Evolutionary conservation across 2,329 filamentous ascomycete genomes (phyloP).

Genomic region (Fusarium devonianum): DNA sequence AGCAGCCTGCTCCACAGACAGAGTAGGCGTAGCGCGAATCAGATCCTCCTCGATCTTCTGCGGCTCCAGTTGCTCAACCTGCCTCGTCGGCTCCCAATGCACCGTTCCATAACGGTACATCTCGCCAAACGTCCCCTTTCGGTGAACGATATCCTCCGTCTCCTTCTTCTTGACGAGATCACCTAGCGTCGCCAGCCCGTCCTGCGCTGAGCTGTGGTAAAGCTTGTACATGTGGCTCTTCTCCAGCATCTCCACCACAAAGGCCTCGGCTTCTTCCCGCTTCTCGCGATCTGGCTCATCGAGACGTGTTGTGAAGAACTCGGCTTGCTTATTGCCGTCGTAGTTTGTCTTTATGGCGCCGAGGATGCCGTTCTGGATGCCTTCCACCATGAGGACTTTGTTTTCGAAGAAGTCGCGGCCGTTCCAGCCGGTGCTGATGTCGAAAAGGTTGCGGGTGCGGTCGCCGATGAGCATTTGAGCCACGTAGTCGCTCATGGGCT

Average conservation of each 20-base stretch:
- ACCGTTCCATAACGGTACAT: slow-evolving; percentile 47
- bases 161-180: slow-evolving; percentile 43
- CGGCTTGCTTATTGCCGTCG: slow-evolving; percentile 41
- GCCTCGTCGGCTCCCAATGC: slow-evolving; percentile 43
- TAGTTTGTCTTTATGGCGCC: slow-evolving; percentile 43
- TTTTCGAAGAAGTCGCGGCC: slow-evolving; percentile 45
- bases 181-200: slow-evolving; percentile 42
- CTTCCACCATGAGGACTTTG: slow-evolving; percentile 45
- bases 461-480: slow-evolving; percentile 48
- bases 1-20: not conserved
- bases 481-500: slow-evolving; percentile 47
- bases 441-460: slow-evolving; percentile 45
- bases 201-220: slow-evolving; percentile 48
- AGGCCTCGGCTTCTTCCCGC: slow-evolving; percentile 40
- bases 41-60: slow-evolving; percentile 31
- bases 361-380: slow-evolving; percentile 43
- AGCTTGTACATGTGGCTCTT: slow-evolving; percentile 49
- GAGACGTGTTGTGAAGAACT: slow-evolving; percentile 44
- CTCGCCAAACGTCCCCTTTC: slow-evolving; percentile 46
- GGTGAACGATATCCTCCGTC: slow-evolving; percentile 41
- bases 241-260: slow-evolving; percentile 45
- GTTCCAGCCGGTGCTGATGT: slow-evolving; percentile 42
- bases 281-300: slow-evolving; percentile 43
- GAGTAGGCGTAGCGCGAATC: slow-evolving; percentile 26
- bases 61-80: slow-evolving; percentile 38